Evolutionary conservation across 2,329 filamentous ascomycete genomes (phyloP).

Genomic region (Drechslerella coelobrocha): DNA sequence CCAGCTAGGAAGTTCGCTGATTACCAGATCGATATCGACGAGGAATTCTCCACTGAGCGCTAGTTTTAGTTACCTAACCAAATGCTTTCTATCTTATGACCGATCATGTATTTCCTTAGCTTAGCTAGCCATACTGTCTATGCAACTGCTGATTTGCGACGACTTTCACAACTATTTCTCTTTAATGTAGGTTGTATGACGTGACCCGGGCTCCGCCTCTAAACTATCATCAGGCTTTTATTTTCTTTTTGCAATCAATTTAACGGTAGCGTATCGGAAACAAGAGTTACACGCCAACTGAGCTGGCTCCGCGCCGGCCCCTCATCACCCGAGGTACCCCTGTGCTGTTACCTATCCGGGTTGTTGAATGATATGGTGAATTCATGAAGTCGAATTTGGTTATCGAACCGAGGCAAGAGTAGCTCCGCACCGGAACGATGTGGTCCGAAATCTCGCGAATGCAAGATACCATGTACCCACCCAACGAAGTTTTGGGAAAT

Average conservation of each 20-base stretch:
- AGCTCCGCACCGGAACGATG: constrained; percentile 22
- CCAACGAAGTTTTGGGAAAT: too few relatives aligned
- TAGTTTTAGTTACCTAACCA: neutral
- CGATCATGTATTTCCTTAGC: constrained; percentile 36
- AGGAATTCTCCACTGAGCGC: constrained; percentile 51
- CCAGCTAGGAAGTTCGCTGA: constrained; percentile 59
- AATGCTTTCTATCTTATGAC: constrained; percentile 23
- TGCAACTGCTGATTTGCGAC: neutral
- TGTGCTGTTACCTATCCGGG: too few relatives aligned
- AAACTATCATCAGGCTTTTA: too few relatives aligned
- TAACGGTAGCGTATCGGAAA: too few relatives aligned
- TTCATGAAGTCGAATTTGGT: neutral
- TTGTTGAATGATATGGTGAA: neutral
- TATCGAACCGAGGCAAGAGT: too few relatives aligned
- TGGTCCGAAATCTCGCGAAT: constrained; percentile 12
- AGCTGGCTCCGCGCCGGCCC: too few relatives aligned
- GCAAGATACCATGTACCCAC: too few relatives aligned
- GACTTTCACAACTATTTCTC: neutral
- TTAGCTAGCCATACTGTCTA: constrained; percentile 22
- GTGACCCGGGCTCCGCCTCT: too few relatives aligned
- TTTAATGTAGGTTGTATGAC: neutral
- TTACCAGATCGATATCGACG: constrained; percentile 58
- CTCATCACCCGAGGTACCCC: too few relatives aligned
- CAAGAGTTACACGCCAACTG: too few relatives aligned
- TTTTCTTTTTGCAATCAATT: too few relatives aligned